phyloP scores from a whole-genome alignment of 306 rosid genomes.

The Citrullus mucosospermus region DNA sequence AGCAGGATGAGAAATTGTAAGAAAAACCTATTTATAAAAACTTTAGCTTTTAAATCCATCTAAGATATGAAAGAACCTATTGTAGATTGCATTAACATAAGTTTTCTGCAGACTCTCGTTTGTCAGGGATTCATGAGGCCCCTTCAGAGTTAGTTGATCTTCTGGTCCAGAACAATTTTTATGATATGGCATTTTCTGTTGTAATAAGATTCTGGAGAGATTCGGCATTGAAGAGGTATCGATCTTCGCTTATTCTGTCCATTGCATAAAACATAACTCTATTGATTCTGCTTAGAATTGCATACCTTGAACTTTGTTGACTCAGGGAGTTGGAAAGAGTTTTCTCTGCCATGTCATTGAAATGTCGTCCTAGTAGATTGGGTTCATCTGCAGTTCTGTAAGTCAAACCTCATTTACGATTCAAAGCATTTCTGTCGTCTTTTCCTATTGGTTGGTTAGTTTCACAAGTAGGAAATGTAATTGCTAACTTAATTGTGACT shows the following conservation, averaged over 20 bases:
- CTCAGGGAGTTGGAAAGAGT: constrained; percentile 76
- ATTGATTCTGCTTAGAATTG: neutral
- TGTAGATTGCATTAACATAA: neutral
- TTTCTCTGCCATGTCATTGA: constrained; percentile 54
- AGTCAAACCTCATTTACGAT: constrained; percentile 15
- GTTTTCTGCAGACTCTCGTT: neutral
- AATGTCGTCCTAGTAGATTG: constrained; percentile 59
- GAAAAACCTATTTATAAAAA: neutral
- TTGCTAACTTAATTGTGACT: neutral
- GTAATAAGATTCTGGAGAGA: constrained; percentile 74
- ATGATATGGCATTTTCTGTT: constrained; percentile 67
- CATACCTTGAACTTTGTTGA: constrained; percentile 2
- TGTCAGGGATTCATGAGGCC: constrained; percentile 43
- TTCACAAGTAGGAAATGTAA: neutral
- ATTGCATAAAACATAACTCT: neutral
- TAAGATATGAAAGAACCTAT: neutral
- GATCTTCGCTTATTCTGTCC: neutral
- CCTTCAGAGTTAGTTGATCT: constrained; percentile 67
- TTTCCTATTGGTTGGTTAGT: neutral
- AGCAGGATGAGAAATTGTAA: neutral
- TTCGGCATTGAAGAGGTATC: constrained; percentile 66
- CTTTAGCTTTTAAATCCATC: neutral
- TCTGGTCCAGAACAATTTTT: constrained; percentile 52
- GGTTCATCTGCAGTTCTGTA: constrained; percentile 52
- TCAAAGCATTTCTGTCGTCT: neutral